Conservation (phyloP, 2,329 filamentous ascomycete genomes). For the Pseudogymnoascus sp. region DNA sequence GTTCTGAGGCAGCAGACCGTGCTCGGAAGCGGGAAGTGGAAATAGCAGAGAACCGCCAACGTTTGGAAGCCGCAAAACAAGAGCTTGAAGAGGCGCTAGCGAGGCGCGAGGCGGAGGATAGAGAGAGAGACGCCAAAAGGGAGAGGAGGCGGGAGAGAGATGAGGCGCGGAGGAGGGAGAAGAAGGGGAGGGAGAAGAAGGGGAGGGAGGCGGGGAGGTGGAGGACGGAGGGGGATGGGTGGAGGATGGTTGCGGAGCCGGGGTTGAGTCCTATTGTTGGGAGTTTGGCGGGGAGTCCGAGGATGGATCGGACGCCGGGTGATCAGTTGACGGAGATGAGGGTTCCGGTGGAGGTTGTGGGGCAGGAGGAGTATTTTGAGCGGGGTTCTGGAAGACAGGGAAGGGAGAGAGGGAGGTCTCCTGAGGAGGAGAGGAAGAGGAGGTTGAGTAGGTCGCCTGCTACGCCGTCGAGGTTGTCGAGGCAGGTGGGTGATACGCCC, state of each 20-base stretch:
- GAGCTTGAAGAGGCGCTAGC: slow-evolving; percentile 33
- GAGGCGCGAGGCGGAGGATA: slow-evolving; percentile 39
- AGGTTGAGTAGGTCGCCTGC: neutral
- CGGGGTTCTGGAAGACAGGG: no score
- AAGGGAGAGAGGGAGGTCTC: neutral
- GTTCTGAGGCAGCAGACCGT: slow-evolving; percentile 13
- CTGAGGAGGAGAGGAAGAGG: neutral
- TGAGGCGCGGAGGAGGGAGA: neutral
- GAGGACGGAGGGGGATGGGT: slow-evolving; percentile 13
- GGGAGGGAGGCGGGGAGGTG: neutral
- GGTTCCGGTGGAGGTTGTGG: neutral
- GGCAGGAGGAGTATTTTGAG: neutral
- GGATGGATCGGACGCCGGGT: neutral
- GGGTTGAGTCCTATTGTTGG: slow-evolving; percentile 40
- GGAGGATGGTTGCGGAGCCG: slow-evolving; percentile 34
- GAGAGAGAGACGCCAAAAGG: slow-evolving; percentile 15
- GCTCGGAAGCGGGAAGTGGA: neutral
- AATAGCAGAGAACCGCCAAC: slow-evolving; percentile 14
- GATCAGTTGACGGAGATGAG: neutral
- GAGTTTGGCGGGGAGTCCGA: neutral
- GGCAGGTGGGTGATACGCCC: neutral
- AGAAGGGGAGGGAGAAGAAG: neutral
- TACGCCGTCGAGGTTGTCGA: neutral
- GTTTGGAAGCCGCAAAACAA: slow-evolving; percentile 29
- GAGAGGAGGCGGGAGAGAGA: neutral